These are phyloP conservation scores for Ambispora gerdemannii DNA, from an alignment of 192 early-diverging fungal genomes.

Conservation along the genomic window DNA sequence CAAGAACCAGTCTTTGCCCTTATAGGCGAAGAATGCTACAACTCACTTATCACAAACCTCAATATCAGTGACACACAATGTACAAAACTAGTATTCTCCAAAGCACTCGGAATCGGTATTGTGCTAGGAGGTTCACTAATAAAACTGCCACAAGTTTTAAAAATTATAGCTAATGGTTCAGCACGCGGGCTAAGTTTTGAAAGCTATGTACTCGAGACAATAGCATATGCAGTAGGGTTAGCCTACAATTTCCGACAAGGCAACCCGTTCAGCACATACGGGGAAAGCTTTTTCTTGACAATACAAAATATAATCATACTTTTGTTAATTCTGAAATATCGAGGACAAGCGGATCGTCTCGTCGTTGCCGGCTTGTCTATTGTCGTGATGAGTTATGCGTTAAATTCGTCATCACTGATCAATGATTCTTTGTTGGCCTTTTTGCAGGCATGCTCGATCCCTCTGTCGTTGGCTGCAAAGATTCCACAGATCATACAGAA, in stretches of 20 bases:
- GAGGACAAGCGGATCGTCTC: constrained; percentile 39
- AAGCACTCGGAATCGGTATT: constrained; percentile 91
- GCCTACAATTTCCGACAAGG: constrained; percentile 83
- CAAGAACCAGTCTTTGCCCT: constrained; percentile 64
- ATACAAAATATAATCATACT: constrained; percentile 80
- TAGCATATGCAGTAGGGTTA: constrained; percentile 71
- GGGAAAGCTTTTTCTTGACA: constrained; percentile 80
- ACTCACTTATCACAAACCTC: constrained; percentile 68
- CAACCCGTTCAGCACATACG: constrained; percentile 88
- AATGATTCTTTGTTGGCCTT: constrained; percentile 49
- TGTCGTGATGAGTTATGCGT: constrained; percentile 46
- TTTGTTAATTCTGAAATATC: constrained; percentile 62
- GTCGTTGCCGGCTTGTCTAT: constrained; percentile 41
- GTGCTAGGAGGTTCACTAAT: constrained; percentile 89
- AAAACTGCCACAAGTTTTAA: constrained; percentile 96
- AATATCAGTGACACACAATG: constrained; percentile 67
- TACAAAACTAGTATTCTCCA: constrained; percentile 79
- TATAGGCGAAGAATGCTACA: constrained; percentile 80
- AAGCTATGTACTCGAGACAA: constrained; percentile 79
- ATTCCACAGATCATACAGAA: constrained; percentile 89
- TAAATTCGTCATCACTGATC: constrained; percentile 52
- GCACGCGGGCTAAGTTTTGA: constrained; percentile 78
- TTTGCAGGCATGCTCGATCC: constrained; percentile 75
- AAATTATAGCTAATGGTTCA: constrained; percentile 69
- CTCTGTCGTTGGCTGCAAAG: constrained; percentile 75